These are phyloP conservation scores for Venturia effusa DNA, from an alignment of 2,329 filamentous ascomycete genomes.

Conservation along the genomic window DNA sequence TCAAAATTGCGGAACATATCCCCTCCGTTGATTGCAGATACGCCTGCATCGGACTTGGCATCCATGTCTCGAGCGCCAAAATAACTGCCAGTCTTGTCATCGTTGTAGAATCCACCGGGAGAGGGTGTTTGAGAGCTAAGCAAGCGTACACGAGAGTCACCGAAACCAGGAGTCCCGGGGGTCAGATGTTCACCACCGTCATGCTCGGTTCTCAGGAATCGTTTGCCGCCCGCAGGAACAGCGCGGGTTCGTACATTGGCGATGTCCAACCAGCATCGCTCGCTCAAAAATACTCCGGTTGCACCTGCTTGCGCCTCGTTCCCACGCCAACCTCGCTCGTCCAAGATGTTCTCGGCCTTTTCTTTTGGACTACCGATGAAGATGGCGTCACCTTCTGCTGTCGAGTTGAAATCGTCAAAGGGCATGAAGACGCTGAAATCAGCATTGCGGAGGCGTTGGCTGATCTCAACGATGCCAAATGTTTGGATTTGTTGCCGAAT, in stretches of 20 bases:
- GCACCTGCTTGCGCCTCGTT: conserved; percentile 87
- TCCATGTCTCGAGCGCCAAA: conserved; percentile 74
- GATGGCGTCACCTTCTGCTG: conserved; percentile 60
- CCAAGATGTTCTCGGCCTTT: conserved; percentile 81
- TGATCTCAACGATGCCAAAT: conserved; percentile 94
- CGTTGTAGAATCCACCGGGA: conserved; percentile 51
- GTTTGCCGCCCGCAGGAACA: conserved; percentile 22
- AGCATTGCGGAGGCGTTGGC: conserved; percentile 79
- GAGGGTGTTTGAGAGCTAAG: conserved; percentile 37
- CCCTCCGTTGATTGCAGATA: conserved; percentile 78
- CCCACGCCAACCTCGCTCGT: conserved; percentile 81
- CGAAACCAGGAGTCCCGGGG: conserved; percentile 43
- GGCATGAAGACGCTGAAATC: conserved; percentile 95
- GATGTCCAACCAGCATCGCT: conserved; percentile 89
- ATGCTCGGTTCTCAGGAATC: conserved; percentile 29
- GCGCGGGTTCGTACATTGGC: conserved; percentile 50
- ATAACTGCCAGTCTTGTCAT: conserved; percentile 72
- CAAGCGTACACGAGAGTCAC: conserved; percentile 47
- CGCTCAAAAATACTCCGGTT: conserved; percentile 91
- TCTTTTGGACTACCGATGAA: conserved; percentile 88
- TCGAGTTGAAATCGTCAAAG: conserved; percentile 88
- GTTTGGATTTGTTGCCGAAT: conserved; percentile 90
- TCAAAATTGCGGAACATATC: conserved; percentile 99
- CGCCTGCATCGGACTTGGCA: conserved; percentile 79
- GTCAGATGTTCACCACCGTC: conserved; percentile 49